A percentile compares a stretch with the other conserved stretches of the same genome.
phyloP scores from a whole-genome alignment of 306 rosid genomes.

The Hylodesmum podocarpum region DNA sequence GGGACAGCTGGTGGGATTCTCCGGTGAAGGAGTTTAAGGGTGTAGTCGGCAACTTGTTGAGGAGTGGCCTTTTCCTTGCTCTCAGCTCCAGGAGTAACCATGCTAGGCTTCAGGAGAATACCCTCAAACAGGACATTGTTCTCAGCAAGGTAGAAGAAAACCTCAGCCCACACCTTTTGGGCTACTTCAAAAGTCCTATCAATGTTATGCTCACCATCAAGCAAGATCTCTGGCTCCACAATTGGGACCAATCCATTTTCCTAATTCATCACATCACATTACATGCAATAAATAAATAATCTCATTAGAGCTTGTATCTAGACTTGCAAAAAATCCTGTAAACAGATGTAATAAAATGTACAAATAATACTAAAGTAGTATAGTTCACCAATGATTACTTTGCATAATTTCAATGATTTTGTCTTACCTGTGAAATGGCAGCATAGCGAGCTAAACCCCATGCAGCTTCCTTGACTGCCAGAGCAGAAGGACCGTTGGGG shows the following conservation, averaged over 20 bases:
- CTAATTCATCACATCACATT: conserved; percentile 14
- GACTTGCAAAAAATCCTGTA: not conserved
- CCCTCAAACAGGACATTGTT: conserved; percentile 90
- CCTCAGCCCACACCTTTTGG: conserved; percentile 90
- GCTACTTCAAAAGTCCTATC: conserved; percentile 90
- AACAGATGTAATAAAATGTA: no score
- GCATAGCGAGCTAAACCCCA: conserved; percentile 97
- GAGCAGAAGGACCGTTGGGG: conserved; percentile 97
- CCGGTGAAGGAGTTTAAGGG: conserved; percentile 80
- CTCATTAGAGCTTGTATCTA: not conserved
- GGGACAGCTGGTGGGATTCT: conserved; percentile 97
- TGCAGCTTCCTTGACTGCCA: conserved; percentile 70
- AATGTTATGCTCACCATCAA: conserved; percentile 86
- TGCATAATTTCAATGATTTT: not conserved
- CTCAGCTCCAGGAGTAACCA: conserved; percentile 99
- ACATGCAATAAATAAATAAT: not conserved
- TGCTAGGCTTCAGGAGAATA: conserved; percentile 95
- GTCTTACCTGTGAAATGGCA: conserved; percentile 84
- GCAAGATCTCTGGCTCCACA: conserved; percentile 98
- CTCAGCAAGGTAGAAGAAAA: conserved; percentile 87
- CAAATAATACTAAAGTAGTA: no score
- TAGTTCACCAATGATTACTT: not conserved
- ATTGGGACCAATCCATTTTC: conserved; percentile 63
- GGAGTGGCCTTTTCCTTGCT: conserved; percentile 80
- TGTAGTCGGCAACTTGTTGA: conserved; percentile 67